These are phyloP conservation scores for Erysimum cheiranthoides DNA, from an alignment of 345 rosid genomes.

Conservation along the genomic window DNA sequence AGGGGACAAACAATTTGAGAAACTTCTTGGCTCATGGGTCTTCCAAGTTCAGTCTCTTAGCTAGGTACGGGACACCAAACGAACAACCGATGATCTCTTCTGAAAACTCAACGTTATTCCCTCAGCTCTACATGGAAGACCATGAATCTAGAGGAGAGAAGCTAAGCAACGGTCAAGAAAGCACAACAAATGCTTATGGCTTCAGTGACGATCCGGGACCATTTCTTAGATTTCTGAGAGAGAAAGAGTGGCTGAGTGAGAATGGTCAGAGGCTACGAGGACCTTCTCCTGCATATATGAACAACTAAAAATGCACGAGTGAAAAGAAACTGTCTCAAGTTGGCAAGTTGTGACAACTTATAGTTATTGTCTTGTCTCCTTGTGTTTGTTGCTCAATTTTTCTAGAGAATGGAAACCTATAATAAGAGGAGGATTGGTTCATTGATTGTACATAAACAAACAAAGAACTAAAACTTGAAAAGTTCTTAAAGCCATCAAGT, in stretches of 20 bases:
- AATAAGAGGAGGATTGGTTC: constrained; percentile 19
- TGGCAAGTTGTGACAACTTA: constrained; percentile 4
- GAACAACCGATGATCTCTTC: constrained; percentile 49
- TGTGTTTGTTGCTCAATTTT: constrained; percentile 18
- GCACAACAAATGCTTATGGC: constrained; percentile 52
- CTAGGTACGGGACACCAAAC: constrained; percentile 61
- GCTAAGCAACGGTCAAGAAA: constrained; percentile 53
- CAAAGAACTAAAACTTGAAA: background rate
- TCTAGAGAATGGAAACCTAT: background rate
- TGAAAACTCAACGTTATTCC: constrained; percentile 36
- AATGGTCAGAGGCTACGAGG: constrained; percentile 63
- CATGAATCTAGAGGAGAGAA: constrained; percentile 57
- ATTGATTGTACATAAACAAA: constrained; percentile 28
- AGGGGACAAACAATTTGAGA: constrained; percentile 46
- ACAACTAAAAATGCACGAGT: constrained; percentile 48
- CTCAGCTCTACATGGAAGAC: constrained; percentile 41
- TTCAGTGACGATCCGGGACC: constrained; percentile 69
- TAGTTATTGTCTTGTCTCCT: background rate
- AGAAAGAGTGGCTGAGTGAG: constrained; percentile 73
- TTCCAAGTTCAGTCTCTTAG: constrained; percentile 53
- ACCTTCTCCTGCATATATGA: constrained; percentile 56
- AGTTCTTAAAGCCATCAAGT: background rate
- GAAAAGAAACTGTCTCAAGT: constrained; percentile 15
- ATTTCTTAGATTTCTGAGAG: constrained; percentile 74
- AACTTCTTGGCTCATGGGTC: constrained; percentile 47